phyloP scores from a whole-genome alignment of 441 rosid species.

The Gossypium lobatum region DNA sequence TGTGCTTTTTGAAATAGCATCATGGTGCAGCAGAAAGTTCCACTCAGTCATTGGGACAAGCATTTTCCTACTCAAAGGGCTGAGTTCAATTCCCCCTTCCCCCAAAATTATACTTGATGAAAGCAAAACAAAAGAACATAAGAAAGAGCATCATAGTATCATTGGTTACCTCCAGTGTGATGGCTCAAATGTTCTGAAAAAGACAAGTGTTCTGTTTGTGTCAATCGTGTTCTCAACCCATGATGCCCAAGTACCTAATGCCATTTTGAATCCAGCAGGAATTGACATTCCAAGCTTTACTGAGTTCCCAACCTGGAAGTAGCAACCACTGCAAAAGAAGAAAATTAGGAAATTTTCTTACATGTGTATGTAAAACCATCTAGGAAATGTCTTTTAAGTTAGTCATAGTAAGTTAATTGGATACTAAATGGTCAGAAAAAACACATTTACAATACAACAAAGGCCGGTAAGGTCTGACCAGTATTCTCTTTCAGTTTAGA shows the following conservation, averaged over 20 bases:
- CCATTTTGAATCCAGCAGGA: slow-evolving; percentile 39
- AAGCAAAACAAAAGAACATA: not conserved
- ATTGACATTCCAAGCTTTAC: slow-evolving; percentile 54
- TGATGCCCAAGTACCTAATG: slow-evolving; percentile 57
- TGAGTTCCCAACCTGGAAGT: slow-evolving; percentile 34
- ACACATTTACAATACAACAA: not conserved
- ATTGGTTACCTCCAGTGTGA: slow-evolving; percentile 41
- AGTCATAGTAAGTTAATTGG: not conserved
- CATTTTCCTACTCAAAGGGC: not conserved
- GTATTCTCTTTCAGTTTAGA: not conserved
- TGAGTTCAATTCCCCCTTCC: not conserved
- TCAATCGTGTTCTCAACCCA: slow-evolving; percentile 52
- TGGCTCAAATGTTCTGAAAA: slow-evolving; percentile 47
- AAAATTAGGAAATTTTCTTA: slow-evolving; percentile 22
- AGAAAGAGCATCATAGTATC: not conserved
- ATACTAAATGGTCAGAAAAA: not conserved
- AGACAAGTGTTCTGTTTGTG: slow-evolving; percentile 43
- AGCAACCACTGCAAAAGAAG: slow-evolving; percentile 39
- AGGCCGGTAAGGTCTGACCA: not conserved
- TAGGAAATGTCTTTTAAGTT: not conserved
- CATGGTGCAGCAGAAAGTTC: not conserved
- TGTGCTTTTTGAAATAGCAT: not conserved
- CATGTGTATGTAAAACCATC: slow-evolving; percentile 4
- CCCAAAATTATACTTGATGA: not conserved
- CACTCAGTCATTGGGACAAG: too few relatives aligned